Evolutionary conservation across 1,284 basidiomycete genomes (phyloP), one percentile per base, ranked within the genome.

Genomic region (Puccinia polysora): DNA sequence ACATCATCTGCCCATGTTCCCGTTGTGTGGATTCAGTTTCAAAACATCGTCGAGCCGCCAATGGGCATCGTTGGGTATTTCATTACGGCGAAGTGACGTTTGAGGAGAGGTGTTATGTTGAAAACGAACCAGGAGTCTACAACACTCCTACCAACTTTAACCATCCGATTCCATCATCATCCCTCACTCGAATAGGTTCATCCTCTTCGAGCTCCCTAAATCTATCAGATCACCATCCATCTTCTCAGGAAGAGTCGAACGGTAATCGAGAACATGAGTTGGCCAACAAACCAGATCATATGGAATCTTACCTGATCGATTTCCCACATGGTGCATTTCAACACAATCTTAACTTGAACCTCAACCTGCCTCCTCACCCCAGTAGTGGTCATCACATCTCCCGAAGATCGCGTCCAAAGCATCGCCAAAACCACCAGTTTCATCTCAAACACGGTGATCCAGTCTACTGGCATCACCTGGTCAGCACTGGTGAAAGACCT

Each of bases 11-110:
- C n/a, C 75, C 77, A 2, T 78, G 76, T 50, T 60, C 74, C 10
- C 60, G 74, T 34, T 77, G 75, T 62, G 73, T 87, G 49, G 78
- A 76, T 47, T 80, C 79, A 34, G 79, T 81, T 6, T 75, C 78
- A 64, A 78, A 79, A 73, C 79, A 81, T 67, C 77, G 86, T 86
- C 76, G 85, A 83, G 25, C 88, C 87, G 81, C 81, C 3, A 92
- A 91, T 79, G 89, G 89, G 4, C 90, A 93, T 78, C 87, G 90
- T 28, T 91, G 89, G 77, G 90, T 93, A 34, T 90, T 92, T 79
- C 89, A 91, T 81, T 88, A 89, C 63, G 84, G 82, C 76, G 88
- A 90, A 80, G 86, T 92, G 63, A 76, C 79, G n/a, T 85, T 85
- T 10, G 84, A 84, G 36, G 88, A 90, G 78, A 85, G 90, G 38